These are phyloP conservation scores for Paratinospora sagittata DNA, from an alignment of 164 flowering plant genomes.

Conservation along the genomic window DNA sequence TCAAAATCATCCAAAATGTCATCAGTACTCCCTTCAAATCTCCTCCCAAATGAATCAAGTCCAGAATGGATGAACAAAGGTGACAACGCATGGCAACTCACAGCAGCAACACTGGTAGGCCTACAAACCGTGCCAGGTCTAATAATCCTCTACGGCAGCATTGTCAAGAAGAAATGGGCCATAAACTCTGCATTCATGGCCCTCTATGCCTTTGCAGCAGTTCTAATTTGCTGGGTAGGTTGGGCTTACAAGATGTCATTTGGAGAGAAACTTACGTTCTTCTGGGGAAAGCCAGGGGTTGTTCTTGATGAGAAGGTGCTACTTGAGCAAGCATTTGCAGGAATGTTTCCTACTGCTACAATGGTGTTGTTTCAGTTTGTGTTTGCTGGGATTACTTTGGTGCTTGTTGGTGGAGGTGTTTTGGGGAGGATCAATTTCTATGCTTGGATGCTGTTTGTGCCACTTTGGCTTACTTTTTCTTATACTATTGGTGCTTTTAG, in stretches of 20 bases:
- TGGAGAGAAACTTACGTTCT: background rate
- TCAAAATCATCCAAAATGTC: background rate
- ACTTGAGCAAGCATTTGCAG: constrained; percentile 20
- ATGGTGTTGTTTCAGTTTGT: constrained; percentile 62
- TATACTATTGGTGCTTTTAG: constrained; percentile 44
- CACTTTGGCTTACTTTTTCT: constrained; percentile 50
- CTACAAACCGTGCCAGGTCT: too few species aligned
- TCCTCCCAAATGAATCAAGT: background rate
- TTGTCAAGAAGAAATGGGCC: too few species aligned
- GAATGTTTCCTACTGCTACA: constrained; percentile 45
- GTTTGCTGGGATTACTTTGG: constrained; percentile 56
- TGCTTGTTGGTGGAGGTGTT: constrained; percentile 49
- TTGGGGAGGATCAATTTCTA: constrained; percentile 68
- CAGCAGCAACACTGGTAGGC: too few species aligned
- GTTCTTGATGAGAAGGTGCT: constrained; percentile 1
- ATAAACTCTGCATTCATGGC: too few species aligned
- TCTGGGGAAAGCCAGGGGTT: constrained; percentile 3
- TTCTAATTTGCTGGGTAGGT: too few species aligned
- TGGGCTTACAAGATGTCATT: constrained; percentile 11
- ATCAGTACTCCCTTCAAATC: constrained; percentile 11
- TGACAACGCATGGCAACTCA: constrained; percentile 15
- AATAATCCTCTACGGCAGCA: too few species aligned
- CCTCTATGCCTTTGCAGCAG: too few species aligned
- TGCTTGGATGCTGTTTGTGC: constrained; percentile 68
- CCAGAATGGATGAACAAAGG: constrained; percentile 14